A percentile compares a stretch with the other conserved stretches of the same genome.
phyloP scores from a whole-genome alignment of 176 grass and related monocot species.

The Oryza nivara region DNA sequence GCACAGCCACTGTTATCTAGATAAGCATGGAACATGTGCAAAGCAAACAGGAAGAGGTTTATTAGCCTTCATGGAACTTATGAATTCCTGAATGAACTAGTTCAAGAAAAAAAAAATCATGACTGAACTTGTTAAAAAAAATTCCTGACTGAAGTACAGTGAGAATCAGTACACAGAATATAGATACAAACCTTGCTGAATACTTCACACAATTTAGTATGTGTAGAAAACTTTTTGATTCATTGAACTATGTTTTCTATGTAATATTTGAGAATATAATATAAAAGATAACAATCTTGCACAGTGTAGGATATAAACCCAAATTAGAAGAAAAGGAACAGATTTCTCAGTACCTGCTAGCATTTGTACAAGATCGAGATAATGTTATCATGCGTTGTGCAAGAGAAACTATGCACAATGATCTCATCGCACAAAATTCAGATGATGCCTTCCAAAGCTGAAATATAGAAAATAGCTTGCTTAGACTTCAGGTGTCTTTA shows the following conservation, averaged over 20 bases:
- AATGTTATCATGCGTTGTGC: slow-evolving; percentile 92
- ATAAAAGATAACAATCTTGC: slow-evolving; percentile 29
- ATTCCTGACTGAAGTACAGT: slow-evolving; percentile 4
- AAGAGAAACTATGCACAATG: slow-evolving; percentile 86
- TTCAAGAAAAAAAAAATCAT: too few species aligned
- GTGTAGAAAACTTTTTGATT: background rate
- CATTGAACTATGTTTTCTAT: slow-evolving; percentile 8
- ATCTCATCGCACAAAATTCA: slow-evolving; percentile 97
- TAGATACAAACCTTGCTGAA: background rate
- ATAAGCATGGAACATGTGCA: background rate
- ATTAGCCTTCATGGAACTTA: background rate
- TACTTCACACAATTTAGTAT: background rate
- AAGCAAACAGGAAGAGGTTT: background rate
- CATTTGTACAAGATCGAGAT: slow-evolving; percentile 78
- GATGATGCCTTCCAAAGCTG: slow-evolving; percentile 93
- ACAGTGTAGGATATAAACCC: background rate
- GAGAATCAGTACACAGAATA: slow-evolving; percentile 1
- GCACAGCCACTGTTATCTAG: background rate
- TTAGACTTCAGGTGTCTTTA: slow-evolving; percentile 34
- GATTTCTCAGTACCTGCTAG: slow-evolving; percentile 74
- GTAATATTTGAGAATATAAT: slow-evolving; percentile 24
- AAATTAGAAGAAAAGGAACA: slow-evolving; percentile 10
- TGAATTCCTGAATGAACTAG: slow-evolving; percentile 15
- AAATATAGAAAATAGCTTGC: slow-evolving; percentile 49
- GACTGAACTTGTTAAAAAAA: too few species aligned